Evolutionary conservation across 1,139 yeast genomes (phyloP), one percentile per base, ranked within the genome.

Genomic region (Spencermartinsiella ligniputridi): DNA sequence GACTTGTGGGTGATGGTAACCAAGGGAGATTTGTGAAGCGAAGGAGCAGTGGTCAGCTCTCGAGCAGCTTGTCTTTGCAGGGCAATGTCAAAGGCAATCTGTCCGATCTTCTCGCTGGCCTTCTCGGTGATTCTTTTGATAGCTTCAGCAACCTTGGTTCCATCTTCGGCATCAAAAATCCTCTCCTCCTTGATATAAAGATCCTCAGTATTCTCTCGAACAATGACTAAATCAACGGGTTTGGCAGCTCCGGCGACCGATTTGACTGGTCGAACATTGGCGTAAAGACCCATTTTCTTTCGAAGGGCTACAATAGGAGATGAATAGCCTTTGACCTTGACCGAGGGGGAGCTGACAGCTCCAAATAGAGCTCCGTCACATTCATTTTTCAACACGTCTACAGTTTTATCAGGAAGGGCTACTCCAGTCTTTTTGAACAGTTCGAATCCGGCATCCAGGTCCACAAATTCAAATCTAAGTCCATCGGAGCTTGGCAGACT

Each of bases 281-380:
- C 98, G 64, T 86, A 92, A 48, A 92, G 75, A 6, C 96, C 97
- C 71, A 92, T 64, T 69, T 85, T 87, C 78, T 90, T 92, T 72
- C 98, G 83, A 64, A 92, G 77, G 13, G 97, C 98, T 42, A 92
- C 98, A 67, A 92, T 92, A 55, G 98, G 98, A 25, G 97, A 90
- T 18, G 97, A 88, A 71, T 92, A 92, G 41, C 98, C 98, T 46
- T 78, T 95, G 43, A 92, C 97, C 71, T 90, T 90, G 55, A 82
- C 80, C 41, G 95, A 76, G 54, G 98, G 98, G 18, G 97, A 89
- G 41, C 95, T 61, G 40, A 92, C 98, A 42, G 98, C 96, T 55
- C 98, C 98, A 60, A 92, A 92, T 50, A 92, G 75, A 12, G 97
- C 98, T 71, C 97, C 97, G 60, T 92, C 96, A 69, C 98, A 92